phyloP scores from a whole-genome alignment of 1,139 yeast species.

The Blastobotrys malaysiensis region DNA sequence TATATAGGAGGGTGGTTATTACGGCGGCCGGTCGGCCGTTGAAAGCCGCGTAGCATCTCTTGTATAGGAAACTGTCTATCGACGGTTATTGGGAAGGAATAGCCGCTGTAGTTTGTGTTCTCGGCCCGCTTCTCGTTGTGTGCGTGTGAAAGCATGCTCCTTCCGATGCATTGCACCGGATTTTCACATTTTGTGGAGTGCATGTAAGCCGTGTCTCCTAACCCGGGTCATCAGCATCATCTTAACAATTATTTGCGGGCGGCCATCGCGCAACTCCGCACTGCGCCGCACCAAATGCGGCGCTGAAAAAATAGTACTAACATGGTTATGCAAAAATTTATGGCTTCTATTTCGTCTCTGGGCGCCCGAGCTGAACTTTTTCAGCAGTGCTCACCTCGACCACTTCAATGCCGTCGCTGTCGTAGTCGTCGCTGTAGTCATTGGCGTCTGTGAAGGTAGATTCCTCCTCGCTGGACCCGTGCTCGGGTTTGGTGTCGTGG shows the following conservation, averaged over 20 bases:
- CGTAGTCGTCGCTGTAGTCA: background rate
- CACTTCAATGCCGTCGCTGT: conserved; percentile 3
- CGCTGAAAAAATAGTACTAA: too few relatives aligned
- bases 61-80: too few relatives aligned
- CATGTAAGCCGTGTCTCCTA: background rate
- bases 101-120: too few relatives aligned
- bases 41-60: too few relatives aligned
- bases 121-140: too few relatives aligned
- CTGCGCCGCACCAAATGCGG: background rate
- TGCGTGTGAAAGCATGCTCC: too few relatives aligned
- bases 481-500: background rate
- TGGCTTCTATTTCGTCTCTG: background rate
- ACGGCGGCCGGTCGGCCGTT: too few relatives aligned
- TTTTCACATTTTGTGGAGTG: background rate
- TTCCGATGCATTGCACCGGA: background rate
- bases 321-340: too few relatives aligned
- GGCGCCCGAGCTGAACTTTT: background rate
- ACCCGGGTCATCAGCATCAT: background rate
- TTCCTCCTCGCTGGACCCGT: background rate
- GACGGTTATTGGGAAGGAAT: too few relatives aligned
- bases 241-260: background rate
- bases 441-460: background rate
- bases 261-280: background rate
- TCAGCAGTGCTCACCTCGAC: conserved; percentile 1
- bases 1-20: too few relatives aligned